Evolutionary conservation across 768 basidiomycete genomes (phyloP).

Genomic region (Austroboletus eburneus): DNA sequence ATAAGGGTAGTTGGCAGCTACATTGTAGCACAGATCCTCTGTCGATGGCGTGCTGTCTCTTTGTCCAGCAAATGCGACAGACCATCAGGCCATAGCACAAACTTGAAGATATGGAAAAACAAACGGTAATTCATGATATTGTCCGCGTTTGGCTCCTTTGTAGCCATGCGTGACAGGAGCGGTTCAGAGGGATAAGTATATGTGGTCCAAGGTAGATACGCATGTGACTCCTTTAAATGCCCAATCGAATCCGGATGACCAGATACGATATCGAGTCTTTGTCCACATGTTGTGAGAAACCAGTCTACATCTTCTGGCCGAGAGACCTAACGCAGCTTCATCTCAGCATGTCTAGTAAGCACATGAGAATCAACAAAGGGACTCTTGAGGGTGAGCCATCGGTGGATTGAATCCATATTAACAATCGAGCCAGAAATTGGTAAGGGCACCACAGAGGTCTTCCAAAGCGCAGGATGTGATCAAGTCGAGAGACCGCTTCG

Average conservation of each 20-base stretch:
- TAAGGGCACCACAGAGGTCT: no score
- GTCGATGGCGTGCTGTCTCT: constrained; percentile 9
- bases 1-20: constrained; percentile 1
- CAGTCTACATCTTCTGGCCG: not conserved
- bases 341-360: not conserved
- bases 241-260: not conserved
- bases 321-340: not conserved
- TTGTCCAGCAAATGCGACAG: not conserved
- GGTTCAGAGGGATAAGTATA: constrained; percentile 12
- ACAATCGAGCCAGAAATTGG: no score
- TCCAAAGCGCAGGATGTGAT: no score
- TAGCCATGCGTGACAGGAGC: constrained; percentile 3
- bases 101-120: not conserved
- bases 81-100: not conserved
- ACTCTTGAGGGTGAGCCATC: not conserved
- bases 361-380: not conserved
- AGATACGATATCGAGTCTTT: constrained; percentile 2
- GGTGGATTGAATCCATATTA: not conserved
- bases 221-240: not conserved
- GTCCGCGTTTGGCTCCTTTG: not conserved
- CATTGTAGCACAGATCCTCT: constrained; percentile 12
- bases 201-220: constrained; percentile 5
- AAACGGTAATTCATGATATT: not conserved
- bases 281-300: constrained; percentile 1
- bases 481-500: no score